Evolutionary conservation across 2,329 filamentous ascomycete genomes (phyloP).

Genomic region (Lasiodiplodia sp.): DNA sequence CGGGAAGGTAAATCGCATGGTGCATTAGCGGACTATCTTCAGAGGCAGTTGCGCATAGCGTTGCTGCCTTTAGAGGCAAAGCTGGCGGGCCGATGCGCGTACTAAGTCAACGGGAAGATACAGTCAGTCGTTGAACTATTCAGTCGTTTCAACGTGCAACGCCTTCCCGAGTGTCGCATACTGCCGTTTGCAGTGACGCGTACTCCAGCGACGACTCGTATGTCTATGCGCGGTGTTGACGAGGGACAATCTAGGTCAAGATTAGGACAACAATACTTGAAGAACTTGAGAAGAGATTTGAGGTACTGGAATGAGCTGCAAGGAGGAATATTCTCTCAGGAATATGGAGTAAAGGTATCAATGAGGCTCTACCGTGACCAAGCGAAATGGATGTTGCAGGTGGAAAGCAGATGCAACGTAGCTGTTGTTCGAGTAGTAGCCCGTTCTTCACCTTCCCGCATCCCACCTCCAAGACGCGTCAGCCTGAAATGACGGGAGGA

Average conservation of each 20-base stretch:
- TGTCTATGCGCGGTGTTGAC: background rate
- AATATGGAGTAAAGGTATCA: background rate
- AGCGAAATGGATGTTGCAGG: background rate
- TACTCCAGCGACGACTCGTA: background rate
- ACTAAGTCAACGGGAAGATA: background rate
- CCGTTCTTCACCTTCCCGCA: background rate
- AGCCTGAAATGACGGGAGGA: background rate
- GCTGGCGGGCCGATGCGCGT: background rate
- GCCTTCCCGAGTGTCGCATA: background rate
- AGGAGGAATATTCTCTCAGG: background rate
- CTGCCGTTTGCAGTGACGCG: background rate
- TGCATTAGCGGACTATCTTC: background rate
- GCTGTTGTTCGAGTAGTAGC: background rate
- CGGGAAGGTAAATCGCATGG: constrained; percentile 5
- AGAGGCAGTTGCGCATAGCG: background rate
- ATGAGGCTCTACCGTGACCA: background rate
- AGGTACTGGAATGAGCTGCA: background rate
- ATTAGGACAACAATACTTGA: background rate
- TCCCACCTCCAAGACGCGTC: background rate
- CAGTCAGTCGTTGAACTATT: background rate
- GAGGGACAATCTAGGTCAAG: background rate
- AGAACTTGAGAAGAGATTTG: too few species aligned
- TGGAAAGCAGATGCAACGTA: background rate
- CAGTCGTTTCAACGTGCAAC: background rate
- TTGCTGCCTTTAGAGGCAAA: background rate